Conservation (phyloP, 140 eudicot genomes). For the Anethum foeniculum region DNA sequence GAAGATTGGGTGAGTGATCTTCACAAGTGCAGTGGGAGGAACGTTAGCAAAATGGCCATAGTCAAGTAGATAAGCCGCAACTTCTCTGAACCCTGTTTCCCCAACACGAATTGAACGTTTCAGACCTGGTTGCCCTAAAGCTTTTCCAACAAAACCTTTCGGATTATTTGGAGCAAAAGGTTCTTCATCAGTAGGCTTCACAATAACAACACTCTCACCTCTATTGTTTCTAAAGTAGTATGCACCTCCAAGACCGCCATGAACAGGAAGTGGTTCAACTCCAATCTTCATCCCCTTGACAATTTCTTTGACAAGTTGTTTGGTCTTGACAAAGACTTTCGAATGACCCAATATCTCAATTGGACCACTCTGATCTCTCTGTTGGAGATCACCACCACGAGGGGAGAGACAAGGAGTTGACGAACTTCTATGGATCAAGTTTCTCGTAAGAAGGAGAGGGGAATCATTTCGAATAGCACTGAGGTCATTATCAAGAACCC, state of each 20-base stretch:
- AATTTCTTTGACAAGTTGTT: constrained; percentile 55
- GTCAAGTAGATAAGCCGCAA: constrained; percentile 94
- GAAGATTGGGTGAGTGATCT: constrained; percentile 77
- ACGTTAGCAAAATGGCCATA: constrained; percentile 71
- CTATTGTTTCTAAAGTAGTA: constrained; percentile 60
- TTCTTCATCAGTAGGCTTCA: constrained; percentile 97
- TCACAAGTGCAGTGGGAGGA: constrained; percentile 89
- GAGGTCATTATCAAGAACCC: constrained; percentile 77
- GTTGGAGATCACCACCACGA: constrained; percentile 53
- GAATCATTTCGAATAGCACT: constrained; percentile 74
- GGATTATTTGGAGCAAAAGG: constrained; percentile 98
- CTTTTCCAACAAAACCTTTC: constrained; percentile 90
- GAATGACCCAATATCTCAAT: constrained; percentile 71
- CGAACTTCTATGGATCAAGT: constrained; percentile 67
- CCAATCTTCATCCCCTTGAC: constrained; percentile 56
- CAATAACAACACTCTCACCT: constrained; percentile 84
- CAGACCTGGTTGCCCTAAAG: constrained; percentile 82
- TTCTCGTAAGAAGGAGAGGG: constrained; percentile 67
- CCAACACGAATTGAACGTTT: constrained; percentile 93
- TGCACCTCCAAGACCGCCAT: constrained; percentile 94
- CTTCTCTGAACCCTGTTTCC: constrained; percentile 91
- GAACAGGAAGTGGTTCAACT: constrained; percentile 70
- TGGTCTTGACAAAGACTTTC: constrained; percentile 29
- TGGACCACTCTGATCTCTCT: constrained; percentile 61
- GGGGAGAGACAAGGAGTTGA: constrained; percentile 92